A percentile compares a stretch with the other conserved stretches of the same genome.
Evolutionary conservation across 2,329 filamentous ascomycete genomes (phyloP).

Genomic region (Diaporthe sp.): DNA sequence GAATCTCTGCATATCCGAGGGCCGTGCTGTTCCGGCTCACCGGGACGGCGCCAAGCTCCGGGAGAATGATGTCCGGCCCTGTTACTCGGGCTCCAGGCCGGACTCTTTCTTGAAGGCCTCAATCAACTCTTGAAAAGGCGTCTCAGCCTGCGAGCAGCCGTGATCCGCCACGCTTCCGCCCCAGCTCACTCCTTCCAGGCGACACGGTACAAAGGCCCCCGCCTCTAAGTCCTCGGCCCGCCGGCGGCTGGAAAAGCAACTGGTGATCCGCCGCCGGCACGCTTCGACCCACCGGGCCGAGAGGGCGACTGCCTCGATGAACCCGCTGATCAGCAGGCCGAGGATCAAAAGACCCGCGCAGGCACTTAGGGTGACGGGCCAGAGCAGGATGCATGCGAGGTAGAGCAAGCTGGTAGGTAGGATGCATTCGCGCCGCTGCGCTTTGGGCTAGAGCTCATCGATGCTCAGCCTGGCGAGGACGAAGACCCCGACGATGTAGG

Average conservation of each 20-base stretch:
- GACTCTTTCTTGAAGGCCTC: neutral
- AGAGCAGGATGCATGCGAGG: neutral
- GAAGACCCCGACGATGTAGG: conserved; percentile 9
- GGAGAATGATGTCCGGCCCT: neutral
- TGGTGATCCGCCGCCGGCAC: neutral
- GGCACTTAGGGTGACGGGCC: neutral
- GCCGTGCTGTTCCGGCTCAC: neutral
- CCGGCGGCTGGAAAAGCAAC: neutral
- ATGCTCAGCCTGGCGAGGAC: neutral
- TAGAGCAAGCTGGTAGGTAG: conserved; percentile 1
- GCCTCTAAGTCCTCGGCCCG: neutral
- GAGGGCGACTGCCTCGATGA: neutral
- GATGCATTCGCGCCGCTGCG: neutral
- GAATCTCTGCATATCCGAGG: neutral
- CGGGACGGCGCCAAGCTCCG: neutral
- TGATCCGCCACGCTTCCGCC: neutral
- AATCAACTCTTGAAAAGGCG: neutral
- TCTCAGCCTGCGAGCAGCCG: neutral
- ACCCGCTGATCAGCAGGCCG: neutral
- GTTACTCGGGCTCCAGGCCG: neutral
- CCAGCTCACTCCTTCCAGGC: neutral
- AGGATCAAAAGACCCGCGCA: neutral
- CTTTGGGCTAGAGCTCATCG: neutral
- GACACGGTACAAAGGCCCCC: neutral
- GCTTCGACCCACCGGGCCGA: neutral